Conservation (phyloP, 2,329 filamentous ascomycete genomes). For the Tolypocladium tropicale region DNA sequence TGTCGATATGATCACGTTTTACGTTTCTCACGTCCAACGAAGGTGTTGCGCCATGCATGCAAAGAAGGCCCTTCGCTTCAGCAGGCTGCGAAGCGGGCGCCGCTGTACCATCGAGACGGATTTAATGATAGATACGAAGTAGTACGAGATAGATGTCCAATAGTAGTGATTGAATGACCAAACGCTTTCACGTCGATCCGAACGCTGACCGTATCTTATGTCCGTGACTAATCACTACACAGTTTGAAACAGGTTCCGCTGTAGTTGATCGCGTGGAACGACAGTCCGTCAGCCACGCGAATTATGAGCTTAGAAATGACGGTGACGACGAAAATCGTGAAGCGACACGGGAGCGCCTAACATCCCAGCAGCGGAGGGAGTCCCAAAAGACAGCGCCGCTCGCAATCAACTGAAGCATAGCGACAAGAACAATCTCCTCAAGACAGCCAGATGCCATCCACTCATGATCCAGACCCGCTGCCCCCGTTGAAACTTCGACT, state of each 20-base stretch:
- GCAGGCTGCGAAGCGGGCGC: not conserved
- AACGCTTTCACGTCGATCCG: not conserved
- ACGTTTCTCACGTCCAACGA: not conserved
- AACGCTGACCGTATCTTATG: not conserved
- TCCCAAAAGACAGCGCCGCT: not conserved
- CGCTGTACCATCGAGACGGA: not conserved
- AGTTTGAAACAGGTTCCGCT: not conserved
- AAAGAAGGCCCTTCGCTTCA: not conserved
- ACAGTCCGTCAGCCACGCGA: not conserved
- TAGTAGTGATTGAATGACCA: not conserved
- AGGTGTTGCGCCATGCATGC: not conserved
- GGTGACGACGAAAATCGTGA: not conserved
- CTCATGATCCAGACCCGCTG: conserved; percentile 1
- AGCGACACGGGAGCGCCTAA: not conserved
- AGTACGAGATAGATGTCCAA: not conserved
- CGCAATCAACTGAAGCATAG: not conserved
- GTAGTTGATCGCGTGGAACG: not conserved
- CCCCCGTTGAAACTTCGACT: conserved; percentile 22
- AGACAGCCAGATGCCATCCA: not conserved
- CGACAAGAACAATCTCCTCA: not conserved
- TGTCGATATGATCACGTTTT: not conserved
- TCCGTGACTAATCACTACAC: not conserved
- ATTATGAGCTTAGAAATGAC: not conserved
- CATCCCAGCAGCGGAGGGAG: not conserved
- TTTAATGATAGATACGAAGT: not conserved